A percentile compares a stretch with the other conserved stretches of the same genome.
These are phyloP conservation scores for Naematelia aurantialba DNA, from an alignment of 768 basidiomycete genomes.

Conservation along the genomic window DNA sequence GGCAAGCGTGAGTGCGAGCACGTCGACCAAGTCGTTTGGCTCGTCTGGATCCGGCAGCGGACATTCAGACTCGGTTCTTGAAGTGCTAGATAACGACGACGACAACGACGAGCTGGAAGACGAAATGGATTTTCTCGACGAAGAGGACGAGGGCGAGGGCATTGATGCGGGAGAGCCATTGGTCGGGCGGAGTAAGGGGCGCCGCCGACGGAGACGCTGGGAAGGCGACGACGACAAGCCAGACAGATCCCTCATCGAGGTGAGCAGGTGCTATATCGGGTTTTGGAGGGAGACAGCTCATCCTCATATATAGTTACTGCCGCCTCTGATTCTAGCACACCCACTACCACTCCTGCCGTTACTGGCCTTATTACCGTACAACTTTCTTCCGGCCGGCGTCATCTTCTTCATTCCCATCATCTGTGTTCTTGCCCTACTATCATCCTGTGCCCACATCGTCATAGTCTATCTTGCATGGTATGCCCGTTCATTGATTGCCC, in stretches of 20 bases:
- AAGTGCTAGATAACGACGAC: no score
- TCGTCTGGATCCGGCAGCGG: no score
- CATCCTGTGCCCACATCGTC: slow-evolving; percentile 47
- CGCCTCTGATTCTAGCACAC: slow-evolving; percentile 45
- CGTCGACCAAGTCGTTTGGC: no score
- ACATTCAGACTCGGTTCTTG: no score
- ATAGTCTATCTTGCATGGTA: slow-evolving; percentile 47
- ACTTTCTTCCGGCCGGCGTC: slow-evolving; percentile 47
- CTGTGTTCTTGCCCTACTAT: slow-evolving; percentile 38
- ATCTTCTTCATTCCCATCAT: slow-evolving; percentile 46
- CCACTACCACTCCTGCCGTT: slow-evolving; percentile 45
- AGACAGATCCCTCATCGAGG: slow-evolving; percentile 34
- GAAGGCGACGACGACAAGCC: slow-evolving; percentile 24
- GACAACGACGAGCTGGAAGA: slow-evolving; percentile 18
- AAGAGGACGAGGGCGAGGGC: slow-evolving; percentile 13
- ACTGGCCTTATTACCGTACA: slow-evolving; percentile 40
- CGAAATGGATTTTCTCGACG: slow-evolving; percentile 16
- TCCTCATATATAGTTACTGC: slow-evolving; percentile 32
- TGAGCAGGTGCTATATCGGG: no score
- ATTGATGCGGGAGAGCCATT: slow-evolving; percentile 20
- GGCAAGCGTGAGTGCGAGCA: neutral
- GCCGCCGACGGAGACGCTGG: slow-evolving; percentile 17
- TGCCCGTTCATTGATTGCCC: no score
- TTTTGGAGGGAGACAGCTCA: neutral
- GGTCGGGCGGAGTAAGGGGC: slow-evolving; percentile 6